Conservation (phyloP, 2,329 filamentous ascomycete genomes). For the Aureobasidium sp. region DNA sequence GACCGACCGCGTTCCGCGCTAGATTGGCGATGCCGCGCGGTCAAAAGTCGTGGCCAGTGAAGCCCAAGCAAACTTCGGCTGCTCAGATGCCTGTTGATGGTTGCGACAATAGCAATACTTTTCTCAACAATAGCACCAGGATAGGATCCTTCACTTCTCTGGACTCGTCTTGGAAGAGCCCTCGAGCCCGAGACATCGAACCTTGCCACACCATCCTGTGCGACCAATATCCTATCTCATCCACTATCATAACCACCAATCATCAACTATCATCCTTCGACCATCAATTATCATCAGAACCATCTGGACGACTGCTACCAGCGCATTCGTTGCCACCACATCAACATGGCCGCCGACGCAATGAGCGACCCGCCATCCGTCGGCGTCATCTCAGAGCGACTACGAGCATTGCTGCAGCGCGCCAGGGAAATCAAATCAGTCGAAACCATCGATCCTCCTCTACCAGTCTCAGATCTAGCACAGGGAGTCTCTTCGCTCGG, state of each 20-base stretch:
- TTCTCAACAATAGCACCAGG: background rate
- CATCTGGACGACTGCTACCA: background rate
- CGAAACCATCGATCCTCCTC: conserved; percentile 35
- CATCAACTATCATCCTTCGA: background rate
- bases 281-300: background rate
- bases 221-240: background rate
- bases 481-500: conserved; percentile 21
- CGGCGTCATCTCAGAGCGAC: conserved; percentile 23
- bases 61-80: conserved; percentile 5
- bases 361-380: conserved; percentile 21
- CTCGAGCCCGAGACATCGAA: background rate
- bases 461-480: conserved; percentile 33
- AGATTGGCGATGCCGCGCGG: background rate
- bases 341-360: conserved; percentile 18
- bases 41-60: background rate
- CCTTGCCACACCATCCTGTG: background rate
- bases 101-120: background rate
- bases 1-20: background rate
- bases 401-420: conserved; percentile 32
- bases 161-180: background rate
- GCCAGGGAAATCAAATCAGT: conserved; percentile 33
- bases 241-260: background rate
- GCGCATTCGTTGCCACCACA: background rate
- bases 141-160: background rate
- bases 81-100: background rate